Evolutionary conservation across 345 rosid species (phyloP), one percentile per base, ranked within the genome.

Genomic region (Turnera subulata): DNA sequence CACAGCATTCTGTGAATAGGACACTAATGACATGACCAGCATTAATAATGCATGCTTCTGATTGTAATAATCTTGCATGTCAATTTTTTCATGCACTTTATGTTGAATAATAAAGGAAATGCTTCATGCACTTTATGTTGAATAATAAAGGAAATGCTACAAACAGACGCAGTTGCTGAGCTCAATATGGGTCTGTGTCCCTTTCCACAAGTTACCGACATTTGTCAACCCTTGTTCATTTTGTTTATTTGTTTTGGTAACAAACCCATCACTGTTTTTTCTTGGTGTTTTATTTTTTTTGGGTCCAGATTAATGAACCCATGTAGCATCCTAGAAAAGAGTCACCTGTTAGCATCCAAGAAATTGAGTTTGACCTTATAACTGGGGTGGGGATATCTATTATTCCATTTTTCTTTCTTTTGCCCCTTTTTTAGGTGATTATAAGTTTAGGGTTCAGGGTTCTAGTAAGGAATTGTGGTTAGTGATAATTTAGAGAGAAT

Each of bases 141-240:
- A 29, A 29, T 8, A 29, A 29, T 29, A 8, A 55, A 6, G 11
- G 26, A 62, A 26, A 58, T 17, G 63, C 61, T 7, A 40, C 71
- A 47, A 66, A 58, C 44, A 35, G 64, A 62, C 76, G 71, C 58
- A 54, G 74, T 62, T 70, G 80, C 74, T 73, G 80, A 80, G 62
- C 68, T 77, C 68, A 67, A 17, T 50, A 18, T 17, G 50, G 66
- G 55, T 59, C 74, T 53, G 57, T 33, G 17, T 38, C 46, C 25
- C 58, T 46, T 66, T 40, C 66, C 32, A 46, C 62, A 56, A 54
- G 68, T 53, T 49, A 59, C 19, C 61, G 56, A 50, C 65, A 67
- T 15, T 68, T 74, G 84, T 79, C 80, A 74, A 78, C 71, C 37
- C 67, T 58, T 11, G 10, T 46, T 10, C n/a, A 45, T 55, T 26